Conservation (phyloP, 768 basidiomycete genomes). For the Mycena galopus region DNA sequence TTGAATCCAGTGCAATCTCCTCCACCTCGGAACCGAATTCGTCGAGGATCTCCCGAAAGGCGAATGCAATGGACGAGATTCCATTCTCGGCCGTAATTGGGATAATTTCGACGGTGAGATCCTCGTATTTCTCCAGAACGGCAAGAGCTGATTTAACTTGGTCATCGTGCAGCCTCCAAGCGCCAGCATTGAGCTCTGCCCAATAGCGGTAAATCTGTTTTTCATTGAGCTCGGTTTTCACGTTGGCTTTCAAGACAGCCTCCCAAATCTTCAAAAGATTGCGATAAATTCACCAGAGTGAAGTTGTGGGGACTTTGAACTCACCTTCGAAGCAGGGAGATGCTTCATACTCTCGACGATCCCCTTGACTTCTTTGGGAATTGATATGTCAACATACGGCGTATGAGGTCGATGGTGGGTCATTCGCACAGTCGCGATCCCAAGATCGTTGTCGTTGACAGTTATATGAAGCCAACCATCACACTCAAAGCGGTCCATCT, state of each 20-base stretch:
- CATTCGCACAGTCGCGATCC: background rate
- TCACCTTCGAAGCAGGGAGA: background rate
- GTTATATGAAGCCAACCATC: background rate
- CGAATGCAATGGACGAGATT: background rate
- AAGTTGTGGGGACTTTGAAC: background rate
- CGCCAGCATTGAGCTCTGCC: background rate
- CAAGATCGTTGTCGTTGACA: background rate
- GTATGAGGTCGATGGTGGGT: background rate
- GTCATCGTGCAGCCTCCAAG: slow-evolving; percentile 6
- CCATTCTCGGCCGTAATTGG: background rate
- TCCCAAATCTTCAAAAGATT: slow-evolving; percentile 1
- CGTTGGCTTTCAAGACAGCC: background rate
- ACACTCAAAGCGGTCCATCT: background rate
- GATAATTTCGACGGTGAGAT: background rate
- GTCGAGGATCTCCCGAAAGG: background rate
- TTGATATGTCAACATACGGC: background rate
- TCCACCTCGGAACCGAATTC: background rate
- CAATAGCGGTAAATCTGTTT: background rate
- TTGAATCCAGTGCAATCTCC: slow-evolving; percentile 7
- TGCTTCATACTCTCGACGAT: background rate
- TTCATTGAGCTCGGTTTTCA: background rate
- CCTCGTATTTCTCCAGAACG: background rate
- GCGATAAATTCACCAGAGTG: background rate
- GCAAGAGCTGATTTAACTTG: slow-evolving; percentile 4
- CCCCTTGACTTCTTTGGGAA: background rate